phyloP scores from a whole-genome alignment of 176 grass and related monocot genomes.

The Carex kokanica region DNA sequence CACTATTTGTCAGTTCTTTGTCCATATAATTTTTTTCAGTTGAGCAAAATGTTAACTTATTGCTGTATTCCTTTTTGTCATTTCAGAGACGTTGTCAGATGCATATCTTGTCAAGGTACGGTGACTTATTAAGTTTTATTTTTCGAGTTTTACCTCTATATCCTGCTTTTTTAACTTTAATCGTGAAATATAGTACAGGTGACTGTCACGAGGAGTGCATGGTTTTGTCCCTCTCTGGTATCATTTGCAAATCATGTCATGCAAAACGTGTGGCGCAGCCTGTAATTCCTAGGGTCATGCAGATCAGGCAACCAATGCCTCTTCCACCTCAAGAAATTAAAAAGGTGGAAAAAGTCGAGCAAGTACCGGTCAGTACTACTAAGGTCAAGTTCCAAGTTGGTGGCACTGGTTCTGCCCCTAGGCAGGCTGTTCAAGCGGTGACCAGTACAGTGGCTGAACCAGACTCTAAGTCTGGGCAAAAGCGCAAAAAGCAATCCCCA shows the following conservation, averaged over 20 bases:
- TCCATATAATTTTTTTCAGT: slow-evolving; percentile 20
- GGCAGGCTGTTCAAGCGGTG: slow-evolving; percentile 7
- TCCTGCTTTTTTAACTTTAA: slow-evolving; percentile 24
- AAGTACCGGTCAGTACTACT: neutral
- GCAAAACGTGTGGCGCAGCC: neutral
- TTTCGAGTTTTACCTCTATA: slow-evolving; percentile 18
- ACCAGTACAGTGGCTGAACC: slow-evolving; percentile 33
- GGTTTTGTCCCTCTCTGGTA: slow-evolving; percentile 35
- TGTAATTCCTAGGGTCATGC: neutral
- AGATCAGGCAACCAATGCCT: slow-evolving; percentile 16
- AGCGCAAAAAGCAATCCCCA: slow-evolving; percentile 47
- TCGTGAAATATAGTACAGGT: slow-evolving; percentile 52
- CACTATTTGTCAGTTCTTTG: slow-evolving; percentile 10
- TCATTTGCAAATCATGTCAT: slow-evolving; percentile 66
- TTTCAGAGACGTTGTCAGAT: slow-evolving; percentile 68
- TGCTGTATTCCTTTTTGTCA: slow-evolving; percentile 21
- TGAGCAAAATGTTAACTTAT: slow-evolving; percentile 35
- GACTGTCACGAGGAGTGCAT: slow-evolving; percentile 77
- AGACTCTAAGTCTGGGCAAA: slow-evolving; percentile 37
- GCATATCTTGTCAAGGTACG: slow-evolving; percentile 86
- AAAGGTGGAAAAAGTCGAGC: slow-evolving; percentile 13
- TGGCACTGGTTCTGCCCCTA: neutral
- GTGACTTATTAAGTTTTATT: slow-evolving; percentile 12
- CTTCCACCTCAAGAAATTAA: slow-evolving; percentile 25
- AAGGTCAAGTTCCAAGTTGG: slow-evolving; percentile 14